Evolutionary conservation across 176 grass and related monocot species (phyloP), one percentile per base, ranked within the genome.

Genomic region (Juncus inflexus): DNA sequence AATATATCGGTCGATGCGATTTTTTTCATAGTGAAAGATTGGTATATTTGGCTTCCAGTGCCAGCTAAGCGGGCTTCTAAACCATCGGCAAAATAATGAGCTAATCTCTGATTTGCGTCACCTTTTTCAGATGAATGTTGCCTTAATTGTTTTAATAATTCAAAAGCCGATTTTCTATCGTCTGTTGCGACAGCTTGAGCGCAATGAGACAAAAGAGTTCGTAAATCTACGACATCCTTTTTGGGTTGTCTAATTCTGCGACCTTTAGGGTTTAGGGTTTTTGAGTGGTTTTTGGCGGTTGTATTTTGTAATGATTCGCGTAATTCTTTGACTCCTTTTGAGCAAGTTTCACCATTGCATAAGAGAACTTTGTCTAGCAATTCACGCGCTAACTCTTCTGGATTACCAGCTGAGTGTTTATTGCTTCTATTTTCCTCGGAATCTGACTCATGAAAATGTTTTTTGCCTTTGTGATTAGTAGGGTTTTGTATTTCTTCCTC

Each of bases 351-450:
- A 2, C 83, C 87, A 0, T 86, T 55, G 53, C 84, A 92, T 7
- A 97, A 74, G 65, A 97, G 79, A 7, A 97, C 83, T 76, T 80
- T 91, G 79, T 97, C 94, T 40, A 97, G 76, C 88, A 97, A 78
- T 50, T 89, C 82, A 12, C 94, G 77, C 42, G 87, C 76, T 42
- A 87, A 87, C 52, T 89, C 77, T 19, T 86, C 88, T 0, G 88
- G 72, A 13, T 86, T 86, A 45, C 76, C 37, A 3, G 88, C 85
- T 2, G 83, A 92, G 50, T 97, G 94, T 73, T 97, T 97, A 61
- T 61, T 84, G 50, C 87, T 81, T 76, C 94, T 83, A 35, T 65
- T 76, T 83, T 88, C 92, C 74, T 91, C 87, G 39, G 65, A 79
- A 81, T 92, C 85, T 78, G 84, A 52, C 53, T 90, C 85, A 52